Evolutionary conservation across 352 stramenopile genomes (phyloP).

Genomic region (Globisporangium sylvaticum): DNA sequence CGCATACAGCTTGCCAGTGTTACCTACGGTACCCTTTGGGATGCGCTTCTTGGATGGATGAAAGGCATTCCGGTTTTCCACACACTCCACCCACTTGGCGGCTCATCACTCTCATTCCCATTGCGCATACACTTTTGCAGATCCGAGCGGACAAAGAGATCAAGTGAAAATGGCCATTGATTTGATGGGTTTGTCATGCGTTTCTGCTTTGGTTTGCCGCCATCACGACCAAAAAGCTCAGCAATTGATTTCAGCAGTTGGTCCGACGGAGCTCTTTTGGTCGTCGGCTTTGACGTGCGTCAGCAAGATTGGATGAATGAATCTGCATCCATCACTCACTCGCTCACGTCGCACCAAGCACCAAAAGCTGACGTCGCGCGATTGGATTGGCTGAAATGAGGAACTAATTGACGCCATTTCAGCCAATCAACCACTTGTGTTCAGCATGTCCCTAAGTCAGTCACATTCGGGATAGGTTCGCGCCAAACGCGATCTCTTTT

Average conservation of each 20-base stretch:
- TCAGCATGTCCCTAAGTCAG: neutral
- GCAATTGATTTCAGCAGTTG: slow-evolving; percentile 8
- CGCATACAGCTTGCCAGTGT: neutral
- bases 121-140: slow-evolving; percentile 1
- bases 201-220: neutral
- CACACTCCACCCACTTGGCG: neutral
- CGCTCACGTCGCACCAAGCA: slow-evolving; percentile 12
- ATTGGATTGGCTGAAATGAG: neutral
- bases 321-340: neutral
- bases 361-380: slow-evolving; percentile 5
- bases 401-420: neutral
- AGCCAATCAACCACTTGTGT: too few species aligned
- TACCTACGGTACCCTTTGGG: neutral
- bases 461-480: neutral
- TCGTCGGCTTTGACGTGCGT: neutral
- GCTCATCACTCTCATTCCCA: neutral
- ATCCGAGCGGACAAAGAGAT: neutral
- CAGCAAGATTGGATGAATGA: neutral
- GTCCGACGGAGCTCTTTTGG: neutral
- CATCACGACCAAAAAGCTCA: neutral
- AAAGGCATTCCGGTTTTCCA: slow-evolving; percentile 5
- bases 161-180: neutral
- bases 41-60: neutral
- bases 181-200: neutral
- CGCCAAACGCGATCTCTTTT: neutral